Conservation (phyloP, 1,139 yeast genomes). For the Spathaspora jeffriesii region DNA sequence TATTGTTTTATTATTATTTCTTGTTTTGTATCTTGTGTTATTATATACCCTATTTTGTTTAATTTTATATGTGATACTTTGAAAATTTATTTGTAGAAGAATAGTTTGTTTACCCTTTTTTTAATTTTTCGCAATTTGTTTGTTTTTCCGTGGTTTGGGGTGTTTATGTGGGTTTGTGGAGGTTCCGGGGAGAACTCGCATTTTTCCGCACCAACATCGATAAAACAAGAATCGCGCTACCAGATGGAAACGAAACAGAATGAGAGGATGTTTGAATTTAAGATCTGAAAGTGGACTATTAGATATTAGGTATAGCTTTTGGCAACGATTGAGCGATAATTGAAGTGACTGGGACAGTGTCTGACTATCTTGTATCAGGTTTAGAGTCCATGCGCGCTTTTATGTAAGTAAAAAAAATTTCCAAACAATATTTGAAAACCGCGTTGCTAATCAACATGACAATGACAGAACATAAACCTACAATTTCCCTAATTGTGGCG, state of each 20-base stretch:
- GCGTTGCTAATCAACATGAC: neutral
- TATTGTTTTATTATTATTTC: slow-evolving; percentile 1
- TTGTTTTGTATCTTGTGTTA: slow-evolving; percentile 4
- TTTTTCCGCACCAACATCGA: neutral
- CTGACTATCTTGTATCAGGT: too few species aligned
- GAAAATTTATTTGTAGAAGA: neutral
- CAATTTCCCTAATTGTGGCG: slow-evolving; percentile 75
- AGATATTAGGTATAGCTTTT: too few species aligned
- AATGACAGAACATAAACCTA: slow-evolving; percentile 9
- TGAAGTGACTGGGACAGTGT: too few species aligned
- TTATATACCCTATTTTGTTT: slow-evolving; percentile 4
- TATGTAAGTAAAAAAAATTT: neutral
- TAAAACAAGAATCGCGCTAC: neutral
- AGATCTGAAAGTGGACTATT: too few species aligned
- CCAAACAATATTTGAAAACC: neutral
- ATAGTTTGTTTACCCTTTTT: neutral
- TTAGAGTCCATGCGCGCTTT: too few species aligned
- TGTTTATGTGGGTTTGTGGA: slow-evolving; percentile 1
- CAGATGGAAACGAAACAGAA: too few species aligned
- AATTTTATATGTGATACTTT: slow-evolving; percentile 3
- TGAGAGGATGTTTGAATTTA: too few species aligned
- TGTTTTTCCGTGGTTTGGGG: neutral
- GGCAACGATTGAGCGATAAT: too few species aligned
- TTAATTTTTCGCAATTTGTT: slow-evolving; percentile 2
- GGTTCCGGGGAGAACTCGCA: slow-evolving; percentile 1